These are phyloP conservation scores for Trichoderma sp. DNA, from an alignment of 2,329 filamentous ascomycete genomes.

Conservation along the genomic window DNA sequence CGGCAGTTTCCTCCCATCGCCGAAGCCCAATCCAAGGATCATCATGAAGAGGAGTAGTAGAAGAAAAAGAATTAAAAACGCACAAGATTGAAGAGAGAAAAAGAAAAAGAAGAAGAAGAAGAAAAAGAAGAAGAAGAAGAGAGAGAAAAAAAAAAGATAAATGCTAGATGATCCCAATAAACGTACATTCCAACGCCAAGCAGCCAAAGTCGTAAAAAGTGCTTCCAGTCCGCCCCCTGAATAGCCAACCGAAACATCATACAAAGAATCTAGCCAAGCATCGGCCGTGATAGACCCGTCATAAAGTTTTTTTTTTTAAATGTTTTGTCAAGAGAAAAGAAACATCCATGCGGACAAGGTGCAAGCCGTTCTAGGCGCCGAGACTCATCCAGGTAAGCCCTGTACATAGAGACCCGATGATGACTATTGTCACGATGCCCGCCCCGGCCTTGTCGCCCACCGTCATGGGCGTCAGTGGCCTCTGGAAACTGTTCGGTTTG, in stretches of 20 bases:
- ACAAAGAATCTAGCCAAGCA: background rate
- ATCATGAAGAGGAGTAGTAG: background rate
- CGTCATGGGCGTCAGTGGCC: constrained; percentile 36
- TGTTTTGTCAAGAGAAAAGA: background rate
- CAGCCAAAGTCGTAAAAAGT: background rate
- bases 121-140: background rate
- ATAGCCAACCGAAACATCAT: constrained; percentile 9
- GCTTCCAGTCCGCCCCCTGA: background rate
- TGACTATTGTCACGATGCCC: constrained; percentile 45
- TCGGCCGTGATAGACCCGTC: background rate
- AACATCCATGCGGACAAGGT: background rate
- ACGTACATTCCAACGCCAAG: constrained; percentile 16
- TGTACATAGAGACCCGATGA: constrained; percentile 39
- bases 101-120: background rate
- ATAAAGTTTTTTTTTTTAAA: background rate
- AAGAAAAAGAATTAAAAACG: too few relatives aligned
- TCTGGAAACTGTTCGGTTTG: constrained; percentile 35
- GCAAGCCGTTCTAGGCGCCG: constrained; percentile 27
- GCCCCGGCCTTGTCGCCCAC: constrained; percentile 47
- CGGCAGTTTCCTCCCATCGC: background rate
- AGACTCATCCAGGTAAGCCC: constrained; percentile 50
- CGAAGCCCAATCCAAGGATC: background rate
- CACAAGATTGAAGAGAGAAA: background rate
- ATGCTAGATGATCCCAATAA: constrained; percentile 6
- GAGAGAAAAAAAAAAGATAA: background rate